Base-by-base conservation (phyloP, 805 yeast species). In the Cyberlindnera euphorbiae region DNA sequence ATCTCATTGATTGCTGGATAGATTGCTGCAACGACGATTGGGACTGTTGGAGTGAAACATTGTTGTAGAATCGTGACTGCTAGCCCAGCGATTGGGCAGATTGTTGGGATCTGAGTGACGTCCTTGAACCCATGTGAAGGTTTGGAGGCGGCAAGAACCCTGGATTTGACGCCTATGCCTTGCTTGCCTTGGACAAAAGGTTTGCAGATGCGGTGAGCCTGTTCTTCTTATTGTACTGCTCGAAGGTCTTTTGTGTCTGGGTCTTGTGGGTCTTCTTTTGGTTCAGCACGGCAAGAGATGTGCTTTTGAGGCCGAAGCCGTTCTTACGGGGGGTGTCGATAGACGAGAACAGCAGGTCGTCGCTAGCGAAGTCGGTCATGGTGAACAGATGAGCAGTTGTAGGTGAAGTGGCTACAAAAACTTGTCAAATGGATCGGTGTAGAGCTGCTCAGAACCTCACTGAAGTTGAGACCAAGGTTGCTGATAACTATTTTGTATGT, bases 251-350 rank as follows among this genome's bases (percentile, higher is more conserved):
- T 36, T 54, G 57, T 1, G 26, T 41, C 23, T 42, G 50, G 4
- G 59, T 54, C 29, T 45, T 46, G 36, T 53, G 53, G 10, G 28
- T 16, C 30, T 50, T 53, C 38, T 46, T 50, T 18, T 38, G 40
- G 28, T 30, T 42, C n/a, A 54, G 39, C 8, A 53, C 43, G 17
- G 45, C 19, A 7, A 54, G 33, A 0, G 59, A 53, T 4, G 59
- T 54, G 15, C 34, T 43, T 35, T 47, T 50, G 6, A 50, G 32
- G 4, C 53, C 43, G n/a, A 24, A 19, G n/a, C 36, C 56, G 26
- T 50, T 45, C 32, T 41, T 42, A 12, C 54, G 49, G 3, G 40
- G 45, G 6, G 49, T 28, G 28, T 53, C 56, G 5, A 51, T 31
- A 3, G 41, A 28, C 8, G 33, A 33, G 32, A 16, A 36, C 23